Evolutionary conservation across 306 rosid genomes (phyloP), one percentile per base, ranked within the genome.

Genomic region (Trichosanthes cucumerina): DNA sequence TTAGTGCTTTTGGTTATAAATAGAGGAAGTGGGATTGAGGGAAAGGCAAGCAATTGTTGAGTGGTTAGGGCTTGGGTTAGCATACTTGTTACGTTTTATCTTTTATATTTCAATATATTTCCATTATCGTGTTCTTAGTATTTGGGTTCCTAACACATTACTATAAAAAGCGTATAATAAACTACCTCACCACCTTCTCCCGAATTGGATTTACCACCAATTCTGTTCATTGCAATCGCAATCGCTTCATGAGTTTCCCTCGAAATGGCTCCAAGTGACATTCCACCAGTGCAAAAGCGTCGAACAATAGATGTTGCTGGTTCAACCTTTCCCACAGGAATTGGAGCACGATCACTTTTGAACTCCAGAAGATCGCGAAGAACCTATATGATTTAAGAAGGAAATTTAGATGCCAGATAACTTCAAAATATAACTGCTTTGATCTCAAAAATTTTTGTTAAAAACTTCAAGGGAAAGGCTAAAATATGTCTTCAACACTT

Each of bases 101-200:
- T n/a, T n/a, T n/a, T n/a, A n/a, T n/a, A n/a, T n/a, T n/a, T n/a
- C n/a, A n/a, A n/a, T n/a, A n/a, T n/a, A n/a, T n/a, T n/a, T n/a
- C n/a, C n/a, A n/a, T n/a, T n/a, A n/a, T n/a, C n/a, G n/a, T n/a
- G n/a, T n/a, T n/a, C n/a, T n/a, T n/a, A n/a, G n/a, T n/a, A n/a
- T n/a, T n/a, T n/a, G n/a, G n/a, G n/a, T n/a, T n/a, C n/a, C n/a
- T n/a, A n/a, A n/a, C n/a, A n/a, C n/a, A n/a, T n/a, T n/a, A n/a
- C n/a, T n/a, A n/a, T n/a, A n/a, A n/a, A 71, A 71, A 4, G 28
- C 28, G 50, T 28, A 36, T 23, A 81, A 79, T 18, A 49, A 43
- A 38, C 41, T 95, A 95, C 99, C 99, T 95, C 99, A 28, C 99
- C 99, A 86, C 99, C 99, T 90, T 95, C 99, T 82, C 99, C 99